Conservation (phyloP, 495 filamentous ascomycete genomes). For the Hypoxylon cercidicola region DNA sequence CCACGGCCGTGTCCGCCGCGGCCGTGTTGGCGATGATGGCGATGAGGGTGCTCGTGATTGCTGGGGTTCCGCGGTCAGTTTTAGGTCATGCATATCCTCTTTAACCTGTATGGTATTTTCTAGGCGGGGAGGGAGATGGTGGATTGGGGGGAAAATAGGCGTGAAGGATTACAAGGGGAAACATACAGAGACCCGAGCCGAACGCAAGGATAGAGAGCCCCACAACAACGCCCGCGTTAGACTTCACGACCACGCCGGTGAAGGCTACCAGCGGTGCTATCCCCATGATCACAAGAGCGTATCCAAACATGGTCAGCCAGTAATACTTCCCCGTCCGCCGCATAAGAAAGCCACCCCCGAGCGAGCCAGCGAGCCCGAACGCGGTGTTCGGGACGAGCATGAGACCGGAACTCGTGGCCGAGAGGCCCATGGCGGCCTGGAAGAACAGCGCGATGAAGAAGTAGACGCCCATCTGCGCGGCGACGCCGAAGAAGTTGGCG, state of each 20-base stretch:
- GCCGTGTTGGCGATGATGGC: conserved; percentile 74
- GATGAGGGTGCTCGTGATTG: conserved; percentile 75
- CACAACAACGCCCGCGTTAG: conserved; percentile 57
- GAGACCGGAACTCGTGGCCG: conserved; percentile 72
- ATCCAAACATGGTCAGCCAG: conserved; percentile 72
- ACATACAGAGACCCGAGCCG: conserved; percentile 39
- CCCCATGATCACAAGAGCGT: conserved; percentile 63
- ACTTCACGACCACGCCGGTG: conserved; percentile 62
- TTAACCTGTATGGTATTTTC: not conserved
- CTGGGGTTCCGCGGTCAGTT: conserved; percentile 52
- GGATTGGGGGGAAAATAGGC: not conserved
- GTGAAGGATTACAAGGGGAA: conserved; percentile 4
- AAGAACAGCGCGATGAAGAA: conserved; percentile 87
- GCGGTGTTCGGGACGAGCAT: conserved; percentile 74
- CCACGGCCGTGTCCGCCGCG: conserved; percentile 76
- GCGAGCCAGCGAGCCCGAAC: conserved; percentile 70
- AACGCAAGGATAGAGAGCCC: conserved; percentile 57
- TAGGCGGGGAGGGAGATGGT: not conserved
- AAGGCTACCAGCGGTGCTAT: conserved; percentile 66
- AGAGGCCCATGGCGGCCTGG: conserved; percentile 76
- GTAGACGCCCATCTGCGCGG: conserved; percentile 68
- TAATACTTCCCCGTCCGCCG: conserved; percentile 81
- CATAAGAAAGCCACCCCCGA: conserved; percentile 78
- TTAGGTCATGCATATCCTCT: not conserved
- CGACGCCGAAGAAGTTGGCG: conserved; percentile 82